A percentile compares a stretch with the other conserved stretches of the same genome.
These are phyloP conservation scores for Plenodomus biglobosus DNA, from an alignment of 2,329 filamentous ascomycete genomes.

Conservation along the genomic window DNA sequence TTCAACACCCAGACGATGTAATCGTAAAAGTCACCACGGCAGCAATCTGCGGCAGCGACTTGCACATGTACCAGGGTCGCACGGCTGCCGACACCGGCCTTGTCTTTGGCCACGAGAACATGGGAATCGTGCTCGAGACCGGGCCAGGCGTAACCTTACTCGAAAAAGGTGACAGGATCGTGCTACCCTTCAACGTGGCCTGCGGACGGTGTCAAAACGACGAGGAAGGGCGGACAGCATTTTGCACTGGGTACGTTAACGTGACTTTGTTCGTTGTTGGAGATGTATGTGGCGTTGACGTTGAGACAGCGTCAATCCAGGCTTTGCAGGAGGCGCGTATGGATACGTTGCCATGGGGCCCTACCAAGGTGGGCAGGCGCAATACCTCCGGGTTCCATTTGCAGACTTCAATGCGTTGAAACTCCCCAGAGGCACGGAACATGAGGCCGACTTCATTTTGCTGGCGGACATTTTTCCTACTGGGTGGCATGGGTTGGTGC, in stretches of 20 bases:
- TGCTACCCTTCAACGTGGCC: slow-evolving; percentile 57
- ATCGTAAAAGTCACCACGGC: slow-evolving; percentile 68
- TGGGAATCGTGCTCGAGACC: slow-evolving; percentile 59
- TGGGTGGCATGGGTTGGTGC: slow-evolving; percentile 60
- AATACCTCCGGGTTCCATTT: slow-evolving; percentile 66
- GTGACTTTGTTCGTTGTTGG: no score
- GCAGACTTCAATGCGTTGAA: slow-evolving; percentile 68
- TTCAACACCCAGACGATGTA: slow-evolving; percentile 65
- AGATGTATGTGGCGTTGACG: slow-evolving; percentile 4
- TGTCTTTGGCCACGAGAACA: slow-evolving; percentile 65
- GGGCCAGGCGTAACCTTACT: slow-evolving; percentile 62
- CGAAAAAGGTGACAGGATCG: slow-evolving; percentile 64
- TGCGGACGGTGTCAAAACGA: slow-evolving; percentile 61
- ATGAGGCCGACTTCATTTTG: slow-evolving; percentile 62
- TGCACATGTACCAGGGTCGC: slow-evolving; percentile 65
- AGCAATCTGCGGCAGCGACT: slow-evolving; percentile 57
- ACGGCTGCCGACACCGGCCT: slow-evolving; percentile 64
- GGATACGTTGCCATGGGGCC: slow-evolving; percentile 65
- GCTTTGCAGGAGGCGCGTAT: slow-evolving; percentile 62
- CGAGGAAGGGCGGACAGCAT: slow-evolving; percentile 65
- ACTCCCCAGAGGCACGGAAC: slow-evolving; percentile 61
- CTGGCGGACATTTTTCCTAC: slow-evolving; percentile 55
- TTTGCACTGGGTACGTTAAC: slow-evolving; percentile 62
- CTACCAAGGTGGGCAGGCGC: slow-evolving; percentile 60
- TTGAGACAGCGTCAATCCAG: slow-evolving; percentile 53